phyloP scores from a whole-genome alignment of 441 rosid genomes.

The Euphorbia celastroides region DNA sequence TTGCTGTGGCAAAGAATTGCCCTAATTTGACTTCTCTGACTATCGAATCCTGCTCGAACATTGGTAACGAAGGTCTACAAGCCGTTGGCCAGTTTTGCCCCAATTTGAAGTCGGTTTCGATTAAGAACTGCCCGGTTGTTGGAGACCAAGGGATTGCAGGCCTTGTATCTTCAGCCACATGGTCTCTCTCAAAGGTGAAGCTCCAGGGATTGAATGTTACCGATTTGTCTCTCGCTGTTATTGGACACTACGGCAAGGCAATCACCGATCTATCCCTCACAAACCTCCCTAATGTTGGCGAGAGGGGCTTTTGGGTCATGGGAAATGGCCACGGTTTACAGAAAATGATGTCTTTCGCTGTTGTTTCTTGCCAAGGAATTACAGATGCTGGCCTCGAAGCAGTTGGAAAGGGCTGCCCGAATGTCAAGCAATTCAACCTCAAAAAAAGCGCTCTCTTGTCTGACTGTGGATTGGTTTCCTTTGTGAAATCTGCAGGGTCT shows the following conservation, averaged over 20 bases:
- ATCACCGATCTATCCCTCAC: conserved; percentile 57
- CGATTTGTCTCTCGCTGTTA: conserved; percentile 80
- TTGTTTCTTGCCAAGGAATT: conserved; percentile 61
- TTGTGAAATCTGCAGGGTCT: conserved; percentile 50
- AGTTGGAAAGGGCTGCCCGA: conserved; percentile 68
- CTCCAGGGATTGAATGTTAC: conserved; percentile 73
- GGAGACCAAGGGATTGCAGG: conserved; percentile 81
- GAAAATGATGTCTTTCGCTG: conserved; percentile 46
- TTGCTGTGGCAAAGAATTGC: conserved; percentile 68
- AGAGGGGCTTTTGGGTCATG: conserved; percentile 99
- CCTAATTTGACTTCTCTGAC: conserved; percentile 58
- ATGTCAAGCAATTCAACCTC: conserved; percentile 56
- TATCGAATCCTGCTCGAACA: conserved; percentile 63
- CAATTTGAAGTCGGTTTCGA: conserved; percentile 55
- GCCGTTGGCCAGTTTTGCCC: conserved; percentile 62
- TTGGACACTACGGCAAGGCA: conserved; percentile 79
- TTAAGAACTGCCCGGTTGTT: conserved; percentile 69
- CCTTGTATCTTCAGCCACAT: conserved; percentile 48
- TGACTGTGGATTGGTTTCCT: conserved; percentile 71
- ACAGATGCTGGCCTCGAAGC: conserved; percentile 74
- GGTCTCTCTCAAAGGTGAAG: conserved; percentile 53
- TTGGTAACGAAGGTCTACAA: conserved; percentile 75
- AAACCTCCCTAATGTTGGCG: conserved; percentile 54
- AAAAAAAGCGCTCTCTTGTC: conserved; percentile 59
- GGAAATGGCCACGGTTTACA: conserved; percentile 74